Evolutionary conservation across 2,329 filamentous ascomycete genomes (phyloP), one percentile per base, ranked within the genome.

Genomic region (Esteya vermicola): DNA sequence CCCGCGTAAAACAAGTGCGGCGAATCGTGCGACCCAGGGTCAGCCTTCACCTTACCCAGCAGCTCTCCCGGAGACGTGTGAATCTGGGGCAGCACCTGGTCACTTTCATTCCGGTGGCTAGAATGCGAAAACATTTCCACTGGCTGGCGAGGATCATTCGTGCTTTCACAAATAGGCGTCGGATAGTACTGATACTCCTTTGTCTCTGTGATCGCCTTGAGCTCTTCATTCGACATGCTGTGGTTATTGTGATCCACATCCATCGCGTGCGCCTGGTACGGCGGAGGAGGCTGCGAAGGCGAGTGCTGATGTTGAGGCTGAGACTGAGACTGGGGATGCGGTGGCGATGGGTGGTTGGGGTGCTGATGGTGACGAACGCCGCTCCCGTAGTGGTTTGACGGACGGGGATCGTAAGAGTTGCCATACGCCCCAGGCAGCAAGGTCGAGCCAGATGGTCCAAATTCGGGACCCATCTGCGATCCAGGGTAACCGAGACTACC

Each of bases 171-270:
- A 36, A 72, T 62, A 3, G 67, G 48, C 0, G 58, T 57, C 0
- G 68, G 66, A 46, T 67, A 75, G 48, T 75, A 75, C 42, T 71
- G 65, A 44, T 75, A 75, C 0, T 62, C 64, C 45, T 71, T 72
- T 13, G 61, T 53, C 12, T 56, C 61, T 1, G 63, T 58, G 32
- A 73, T 64, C 3, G 60, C 52, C 51, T 73, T 72, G 18, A 63
- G 61, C 10, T 74, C 67, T 16, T 73, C 67, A 2, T 64, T 45
- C 8, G 67, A 59, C 27, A 76, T 66, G 40, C 69, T 61, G 2
- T 32, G 37, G 6, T n/a, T n/a, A n/a, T n/a, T n/a, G n/a, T 67
- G 57, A 36, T 75, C 71, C 37, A 63, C 55, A 0, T 61, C 61
- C 31, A 74, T 58, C 6, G 72, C 66, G 38, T 69, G 64, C 38